phyloP scores from a whole-genome alignment of 1,284 basidiomycete genomes.

The Kalmanozyma brasiliensis region DNA sequence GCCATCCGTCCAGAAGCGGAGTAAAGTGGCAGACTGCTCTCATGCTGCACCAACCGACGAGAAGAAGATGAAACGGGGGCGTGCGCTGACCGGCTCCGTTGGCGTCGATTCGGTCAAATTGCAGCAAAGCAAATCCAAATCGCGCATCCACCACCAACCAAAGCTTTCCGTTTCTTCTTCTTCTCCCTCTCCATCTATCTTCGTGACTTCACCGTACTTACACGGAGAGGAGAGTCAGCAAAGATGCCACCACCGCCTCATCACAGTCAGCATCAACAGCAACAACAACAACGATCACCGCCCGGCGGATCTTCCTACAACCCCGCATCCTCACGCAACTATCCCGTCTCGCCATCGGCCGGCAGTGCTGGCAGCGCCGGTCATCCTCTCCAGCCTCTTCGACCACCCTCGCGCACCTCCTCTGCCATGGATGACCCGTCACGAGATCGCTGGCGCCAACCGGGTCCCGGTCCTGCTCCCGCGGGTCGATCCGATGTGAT shows the following conservation, averaged over 20 bases:
- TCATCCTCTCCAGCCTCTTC: conserved; percentile 31
- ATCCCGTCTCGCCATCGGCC: conserved; percentile 27
- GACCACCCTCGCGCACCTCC: conserved; percentile 34
- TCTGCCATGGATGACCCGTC: conserved; percentile 29
- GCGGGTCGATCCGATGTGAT: conserved; percentile 46
- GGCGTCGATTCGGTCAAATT: conserved; percentile 1
- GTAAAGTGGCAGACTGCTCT: conserved; percentile 1
- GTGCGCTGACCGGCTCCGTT: conserved; percentile 2
- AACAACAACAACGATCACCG: conserved; percentile 25
- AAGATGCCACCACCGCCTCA: conserved; percentile 29
- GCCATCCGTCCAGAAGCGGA: background rate
- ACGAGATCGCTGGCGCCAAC: conserved; percentile 36
- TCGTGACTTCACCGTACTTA: background rate
- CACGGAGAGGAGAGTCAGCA: too few species aligned
- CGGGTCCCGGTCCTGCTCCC: conserved; percentile 14
- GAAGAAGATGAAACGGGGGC: background rate
- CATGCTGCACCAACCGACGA: background rate
- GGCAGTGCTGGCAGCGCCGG: background rate
- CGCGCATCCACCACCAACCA: background rate
- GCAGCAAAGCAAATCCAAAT: background rate
- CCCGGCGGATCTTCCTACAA: conserved; percentile 29
- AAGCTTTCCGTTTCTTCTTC: background rate
- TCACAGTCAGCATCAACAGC: too few species aligned
- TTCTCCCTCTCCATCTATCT: background rate
- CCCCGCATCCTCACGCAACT: conserved; percentile 19